Conservation (phyloP, 352 stramenopile species). For the Thraustotheca clavata region DNA sequence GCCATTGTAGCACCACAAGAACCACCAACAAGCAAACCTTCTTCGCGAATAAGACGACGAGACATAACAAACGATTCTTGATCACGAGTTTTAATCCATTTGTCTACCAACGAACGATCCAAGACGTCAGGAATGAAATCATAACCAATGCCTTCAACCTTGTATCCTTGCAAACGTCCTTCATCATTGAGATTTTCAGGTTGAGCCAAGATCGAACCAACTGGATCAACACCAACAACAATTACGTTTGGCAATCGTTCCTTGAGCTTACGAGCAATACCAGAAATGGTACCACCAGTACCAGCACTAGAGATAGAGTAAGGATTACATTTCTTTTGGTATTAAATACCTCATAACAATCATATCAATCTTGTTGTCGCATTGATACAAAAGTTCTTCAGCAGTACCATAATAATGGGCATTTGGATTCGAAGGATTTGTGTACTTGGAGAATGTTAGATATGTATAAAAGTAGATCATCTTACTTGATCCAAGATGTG, state of each 20-base stretch:
- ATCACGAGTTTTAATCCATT: constrained; percentile 94
- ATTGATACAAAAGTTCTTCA: constrained; percentile 90
- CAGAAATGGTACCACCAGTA: constrained; percentile 93
- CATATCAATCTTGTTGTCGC: constrained; percentile 91
- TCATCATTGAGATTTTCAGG: constrained; percentile 90
- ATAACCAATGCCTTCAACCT: constrained; percentile 95
- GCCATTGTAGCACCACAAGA: constrained; percentile 86
- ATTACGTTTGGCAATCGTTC: constrained; percentile 79
- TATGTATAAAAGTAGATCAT: not conserved
- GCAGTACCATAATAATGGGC: constrained; percentile 94
- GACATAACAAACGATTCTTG: constrained; percentile 93
- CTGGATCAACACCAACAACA: constrained; percentile 83
- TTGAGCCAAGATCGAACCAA: constrained; percentile 89
- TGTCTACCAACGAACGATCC: constrained; percentile 85
- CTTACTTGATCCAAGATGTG: constrained; percentile 90
- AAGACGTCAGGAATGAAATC: constrained; percentile 95
- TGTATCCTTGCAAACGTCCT: constrained; percentile 79
- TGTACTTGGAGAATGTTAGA: constrained; percentile 63
- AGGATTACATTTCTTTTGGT: not conserved
- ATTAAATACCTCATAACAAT: constrained; percentile 70
- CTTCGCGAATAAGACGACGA: constrained; percentile 88
- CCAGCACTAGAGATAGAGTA: constrained; percentile 68
- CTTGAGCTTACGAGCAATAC: constrained; percentile 91
- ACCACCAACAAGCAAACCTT: constrained; percentile 91
- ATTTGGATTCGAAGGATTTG: constrained; percentile 91